Evolutionary conservation across 352 stramenopile genomes (phyloP).

Genomic region (Halophytophthora batemanensis): DNA sequence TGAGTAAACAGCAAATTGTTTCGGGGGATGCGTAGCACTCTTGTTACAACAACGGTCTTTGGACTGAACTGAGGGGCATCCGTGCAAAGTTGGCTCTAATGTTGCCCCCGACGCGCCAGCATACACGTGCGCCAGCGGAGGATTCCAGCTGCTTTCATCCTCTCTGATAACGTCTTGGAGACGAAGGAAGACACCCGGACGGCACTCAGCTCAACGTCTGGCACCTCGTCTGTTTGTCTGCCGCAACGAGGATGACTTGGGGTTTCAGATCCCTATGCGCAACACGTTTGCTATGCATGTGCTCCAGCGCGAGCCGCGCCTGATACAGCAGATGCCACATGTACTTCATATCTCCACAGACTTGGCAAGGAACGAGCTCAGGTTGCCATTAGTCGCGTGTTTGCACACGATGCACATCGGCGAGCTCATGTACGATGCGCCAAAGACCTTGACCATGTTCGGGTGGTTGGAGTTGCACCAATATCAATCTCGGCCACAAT

Average conservation of each 20-base stretch:
- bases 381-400: constrained; percentile 7
- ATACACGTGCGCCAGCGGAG: constrained; percentile 18
- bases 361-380: not conserved
- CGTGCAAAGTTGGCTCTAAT: too few species aligned
- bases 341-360: not conserved
- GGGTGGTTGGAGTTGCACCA: constrained; percentile 22
- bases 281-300: constrained; percentile 1
- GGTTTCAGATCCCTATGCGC: constrained; percentile 6
- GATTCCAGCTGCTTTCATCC: not conserved
- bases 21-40: too few species aligned
- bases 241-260: constrained; percentile 5
- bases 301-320: constrained; percentile 3
- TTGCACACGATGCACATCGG: constrained; percentile 20
- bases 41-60: too few species aligned
- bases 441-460: constrained; percentile 22
- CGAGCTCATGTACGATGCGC: constrained; percentile 16
- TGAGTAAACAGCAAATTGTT: too few species aligned
- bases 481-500: constrained; percentile 19
- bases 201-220: constrained; percentile 17
- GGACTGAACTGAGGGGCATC: too few species aligned
- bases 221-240: constrained; percentile 8
- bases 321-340: constrained; percentile 10
- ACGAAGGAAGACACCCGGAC: not conserved
- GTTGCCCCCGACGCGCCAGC: too few species aligned
- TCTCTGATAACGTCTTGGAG: not conserved